These are phyloP conservation scores for Glarea lozoyensis DNA, from an alignment of 495 filamentous ascomycete genomes.

Conservation along the genomic window DNA sequence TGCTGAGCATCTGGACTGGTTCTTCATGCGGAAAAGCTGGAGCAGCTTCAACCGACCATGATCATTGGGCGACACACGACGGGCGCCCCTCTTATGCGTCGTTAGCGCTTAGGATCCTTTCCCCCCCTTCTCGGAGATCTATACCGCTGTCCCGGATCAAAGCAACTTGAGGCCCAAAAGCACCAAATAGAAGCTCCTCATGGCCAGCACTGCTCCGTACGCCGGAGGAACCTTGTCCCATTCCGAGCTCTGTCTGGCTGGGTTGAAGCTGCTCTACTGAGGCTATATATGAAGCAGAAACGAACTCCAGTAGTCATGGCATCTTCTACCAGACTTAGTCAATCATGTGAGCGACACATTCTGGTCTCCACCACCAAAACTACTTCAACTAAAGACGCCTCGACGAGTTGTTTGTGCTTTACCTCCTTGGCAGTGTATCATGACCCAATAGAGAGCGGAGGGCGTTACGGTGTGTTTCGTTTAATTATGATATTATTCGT, in stretches of 20 bases:
- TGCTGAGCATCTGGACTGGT: neutral
- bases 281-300: neutral
- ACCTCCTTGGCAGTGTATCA: neutral
- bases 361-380: neutral
- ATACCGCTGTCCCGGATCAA: slow-evolving; percentile 12
- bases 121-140: slow-evolving; percentile 4
- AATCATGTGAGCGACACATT: neutral
- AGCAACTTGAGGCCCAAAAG: neutral
- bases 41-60: neutral
- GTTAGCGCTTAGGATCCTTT: slow-evolving; percentile 3
- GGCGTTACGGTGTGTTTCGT: too few relatives aligned
- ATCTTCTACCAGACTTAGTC: neutral
- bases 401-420: neutral
- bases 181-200: neutral
- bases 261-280: neutral
- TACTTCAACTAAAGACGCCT: neutral
- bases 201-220: neutral
- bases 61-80: neutral
- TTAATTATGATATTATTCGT: too few relatives aligned
- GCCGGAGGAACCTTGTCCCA: slow-evolving; percentile 2
- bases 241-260: slow-evolving; percentile 2
- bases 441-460: neutral
- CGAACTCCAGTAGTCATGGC: neutral
- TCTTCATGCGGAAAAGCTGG: neutral
- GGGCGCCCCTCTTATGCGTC: slow-evolving; percentile 3